Conservation (phyloP, 257 asterid species). For the Penstemon eatonii region DNA sequence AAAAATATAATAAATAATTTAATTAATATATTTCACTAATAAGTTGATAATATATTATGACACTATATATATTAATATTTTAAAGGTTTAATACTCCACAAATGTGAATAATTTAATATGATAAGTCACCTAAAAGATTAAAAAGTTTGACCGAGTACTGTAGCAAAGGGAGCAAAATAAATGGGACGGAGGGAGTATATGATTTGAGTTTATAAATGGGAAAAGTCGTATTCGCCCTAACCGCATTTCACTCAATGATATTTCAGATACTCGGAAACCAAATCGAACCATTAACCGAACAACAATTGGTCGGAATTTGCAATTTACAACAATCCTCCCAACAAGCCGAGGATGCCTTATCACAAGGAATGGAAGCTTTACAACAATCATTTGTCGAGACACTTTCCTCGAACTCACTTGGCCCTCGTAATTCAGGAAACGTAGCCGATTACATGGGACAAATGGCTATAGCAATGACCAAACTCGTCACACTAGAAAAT, state of each 20-base stretch:
- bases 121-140: no score
- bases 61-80: no score
- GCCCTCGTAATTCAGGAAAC: constrained; percentile 47
- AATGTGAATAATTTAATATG: no score
- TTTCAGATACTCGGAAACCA: constrained; percentile 77
- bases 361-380: constrained; percentile 97
- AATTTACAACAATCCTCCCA: constrained; percentile 85
- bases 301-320: constrained; percentile 71
- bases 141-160: no score
- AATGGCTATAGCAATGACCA: constrained; percentile 82
- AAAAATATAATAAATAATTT: no score
- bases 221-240: neutral
- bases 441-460: constrained; percentile 85
- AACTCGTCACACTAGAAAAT: constrained; percentile 67
- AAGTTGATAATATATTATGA: no score
- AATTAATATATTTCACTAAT: no score
- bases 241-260: neutral
- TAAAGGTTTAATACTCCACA: no score
- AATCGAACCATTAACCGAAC: constrained; percentile 78
- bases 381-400: constrained; percentile 78
- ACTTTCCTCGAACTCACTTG: constrained; percentile 58
- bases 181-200: no score
- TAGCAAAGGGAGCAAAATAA: no score
- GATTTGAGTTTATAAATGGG: no score
- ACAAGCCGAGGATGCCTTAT: constrained; percentile 91